phyloP scores from a whole-genome alignment of 2,329 filamentous ascomycete species.

The Botryotinia calthae region DNA sequence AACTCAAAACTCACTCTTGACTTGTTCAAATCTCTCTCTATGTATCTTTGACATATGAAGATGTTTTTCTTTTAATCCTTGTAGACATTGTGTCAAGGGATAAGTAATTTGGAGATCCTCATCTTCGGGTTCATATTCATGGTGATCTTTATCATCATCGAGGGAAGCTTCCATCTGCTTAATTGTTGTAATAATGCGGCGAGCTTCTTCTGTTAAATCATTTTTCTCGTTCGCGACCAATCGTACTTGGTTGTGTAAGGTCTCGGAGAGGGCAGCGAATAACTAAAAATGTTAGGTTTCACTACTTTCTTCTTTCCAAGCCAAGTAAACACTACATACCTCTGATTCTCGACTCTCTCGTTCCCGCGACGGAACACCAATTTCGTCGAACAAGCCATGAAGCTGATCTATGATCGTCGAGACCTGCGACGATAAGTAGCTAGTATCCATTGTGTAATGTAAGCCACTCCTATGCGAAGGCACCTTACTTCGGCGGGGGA shows the following conservation, averaged over 20 bases:
- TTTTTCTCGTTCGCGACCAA: constrained; percentile 86
- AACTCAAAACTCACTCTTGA: constrained; percentile 68
- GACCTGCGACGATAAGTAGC: constrained; percentile 91
- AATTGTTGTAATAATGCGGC: constrained; percentile 79
- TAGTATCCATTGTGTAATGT: constrained; percentile 69
- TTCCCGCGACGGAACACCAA: constrained; percentile 91
- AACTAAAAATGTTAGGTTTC: constrained; percentile 54
- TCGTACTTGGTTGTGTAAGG: constrained; percentile 84
- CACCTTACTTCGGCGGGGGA: neutral
- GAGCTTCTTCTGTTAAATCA: constrained; percentile 83
- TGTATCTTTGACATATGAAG: constrained; percentile 76
- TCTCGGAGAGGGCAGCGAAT: constrained; percentile 87
- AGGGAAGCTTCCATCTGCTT: constrained; percentile 92
- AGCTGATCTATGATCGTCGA: constrained; percentile 90
- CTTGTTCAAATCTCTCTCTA: constrained; percentile 89
- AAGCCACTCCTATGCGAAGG: constrained; percentile 11
- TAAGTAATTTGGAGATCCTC: constrained; percentile 75
- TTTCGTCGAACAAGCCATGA: constrained; percentile 94
- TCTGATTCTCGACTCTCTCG: constrained; percentile 86
- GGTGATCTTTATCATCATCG: constrained; percentile 67
- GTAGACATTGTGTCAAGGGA: constrained; percentile 77
- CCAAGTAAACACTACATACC: constrained; percentile 51
- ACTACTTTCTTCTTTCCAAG: neutral
- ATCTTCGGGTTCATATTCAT: constrained; percentile 62
- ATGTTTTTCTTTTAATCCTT: constrained; percentile 82